These are phyloP conservation scores for Coniella lustricola DNA, from an alignment of 2,329 filamentous ascomycete species.

Conservation along the genomic window DNA sequence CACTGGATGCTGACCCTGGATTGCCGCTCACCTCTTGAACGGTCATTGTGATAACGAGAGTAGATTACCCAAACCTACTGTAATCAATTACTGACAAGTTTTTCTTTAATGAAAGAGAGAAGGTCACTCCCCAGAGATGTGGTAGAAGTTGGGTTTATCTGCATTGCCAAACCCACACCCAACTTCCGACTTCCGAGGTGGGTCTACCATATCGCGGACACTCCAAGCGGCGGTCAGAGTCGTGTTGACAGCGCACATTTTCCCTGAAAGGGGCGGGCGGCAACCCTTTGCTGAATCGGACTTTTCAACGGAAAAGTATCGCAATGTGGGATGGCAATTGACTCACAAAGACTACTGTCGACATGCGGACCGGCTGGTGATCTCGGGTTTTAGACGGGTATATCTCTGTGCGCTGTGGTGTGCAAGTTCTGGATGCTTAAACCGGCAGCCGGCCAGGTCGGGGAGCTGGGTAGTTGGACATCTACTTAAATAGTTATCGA, in stretches of 20 bases:
- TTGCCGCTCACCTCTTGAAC: neutral
- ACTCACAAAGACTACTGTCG: neutral
- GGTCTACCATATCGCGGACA: neutral
- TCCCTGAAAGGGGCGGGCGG: neutral
- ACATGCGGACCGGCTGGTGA: too few relatives aligned
- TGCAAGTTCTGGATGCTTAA: too few relatives aligned
- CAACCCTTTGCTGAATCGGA: neutral
- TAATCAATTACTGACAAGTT: neutral
- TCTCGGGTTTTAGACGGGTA: neutral
- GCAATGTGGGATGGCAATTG: neutral
- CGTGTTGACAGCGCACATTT: neutral
- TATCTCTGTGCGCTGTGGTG: too few relatives aligned
- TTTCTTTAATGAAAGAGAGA: neutral
- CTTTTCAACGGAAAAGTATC: neutral
- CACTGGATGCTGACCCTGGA: neutral
- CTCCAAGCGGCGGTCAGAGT: slow-evolving; percentile 5
- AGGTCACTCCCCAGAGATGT: too few relatives aligned
- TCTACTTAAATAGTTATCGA: too few relatives aligned
- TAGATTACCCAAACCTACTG: neutral
- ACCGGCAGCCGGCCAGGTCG: too few relatives aligned
- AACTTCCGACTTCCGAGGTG: neutral
- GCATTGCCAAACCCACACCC: neutral
- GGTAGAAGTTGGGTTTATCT: neutral
- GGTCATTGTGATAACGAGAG: neutral
- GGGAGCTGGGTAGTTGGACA: too few relatives aligned